Conservation (phyloP, 1,284 basidiomycete species). For the Ganoderma multipileum region DNA sequence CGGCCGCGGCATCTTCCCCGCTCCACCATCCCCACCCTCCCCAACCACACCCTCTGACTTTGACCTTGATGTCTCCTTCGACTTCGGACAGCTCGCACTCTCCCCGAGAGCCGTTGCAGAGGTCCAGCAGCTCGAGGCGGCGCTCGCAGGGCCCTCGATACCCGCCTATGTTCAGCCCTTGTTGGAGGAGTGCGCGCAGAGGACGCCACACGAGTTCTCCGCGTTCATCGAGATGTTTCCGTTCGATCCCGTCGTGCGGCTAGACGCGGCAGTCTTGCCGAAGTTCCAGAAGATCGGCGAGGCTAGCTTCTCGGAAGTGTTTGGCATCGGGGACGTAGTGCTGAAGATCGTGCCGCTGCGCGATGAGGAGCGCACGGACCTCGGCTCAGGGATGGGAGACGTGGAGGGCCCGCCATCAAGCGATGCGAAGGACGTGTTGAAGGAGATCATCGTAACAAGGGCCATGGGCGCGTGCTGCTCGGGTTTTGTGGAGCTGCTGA, state of each 20-base stretch:
- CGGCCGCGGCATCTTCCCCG: constrained; percentile 49
- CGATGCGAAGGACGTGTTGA: constrained; percentile 79
- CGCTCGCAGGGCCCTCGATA: constrained; percentile 14
- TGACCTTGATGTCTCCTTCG: constrained; percentile 65
- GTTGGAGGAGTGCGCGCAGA: constrained; percentile 71
- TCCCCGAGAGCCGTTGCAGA: constrained; percentile 35
- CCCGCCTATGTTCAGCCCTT: constrained; percentile 64
- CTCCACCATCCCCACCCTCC: constrained; percentile 57
- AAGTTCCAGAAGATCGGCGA: constrained; percentile 90
- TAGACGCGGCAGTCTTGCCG: constrained; percentile 1
- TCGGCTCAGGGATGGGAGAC: constrained; percentile 66
- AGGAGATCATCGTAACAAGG: constrained; percentile 88
- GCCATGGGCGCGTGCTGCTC: constrained; percentile 76
- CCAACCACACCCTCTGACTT: constrained; percentile 52
- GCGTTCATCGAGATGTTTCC: constrained; percentile 82
- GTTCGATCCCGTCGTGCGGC: constrained; percentile 64
- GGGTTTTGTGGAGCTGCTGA: constrained; percentile 81
- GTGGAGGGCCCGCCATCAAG: constrained; percentile 71
- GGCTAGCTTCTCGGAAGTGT: constrained; percentile 98
- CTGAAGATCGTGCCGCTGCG: constrained; percentile 86
- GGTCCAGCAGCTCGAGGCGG: constrained; percentile 20
- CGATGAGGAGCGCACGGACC: constrained; percentile 48
- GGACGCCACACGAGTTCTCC: constrained; percentile 74
- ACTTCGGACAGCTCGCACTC: constrained; percentile 58
- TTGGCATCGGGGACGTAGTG: constrained; percentile 84